These are phyloP conservation scores for Silene coronaria DNA, from an alignment of 179 eudicot species.

Conservation along the genomic window DNA sequence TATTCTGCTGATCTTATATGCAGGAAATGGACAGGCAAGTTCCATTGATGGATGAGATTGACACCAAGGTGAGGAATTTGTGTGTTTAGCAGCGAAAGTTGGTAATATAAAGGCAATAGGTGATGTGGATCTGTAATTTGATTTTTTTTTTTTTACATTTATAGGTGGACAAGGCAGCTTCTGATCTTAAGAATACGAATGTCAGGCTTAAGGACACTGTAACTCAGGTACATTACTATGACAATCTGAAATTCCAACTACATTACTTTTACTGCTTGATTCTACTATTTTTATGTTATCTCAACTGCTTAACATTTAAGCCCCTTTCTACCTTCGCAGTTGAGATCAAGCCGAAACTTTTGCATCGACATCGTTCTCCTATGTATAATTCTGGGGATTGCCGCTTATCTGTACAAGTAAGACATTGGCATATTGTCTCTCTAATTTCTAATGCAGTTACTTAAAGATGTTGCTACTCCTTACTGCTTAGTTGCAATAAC, in stretches of 20 bases:
- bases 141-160: constrained; percentile 4
- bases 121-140: neutral
- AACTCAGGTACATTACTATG: constrained; percentile 63
- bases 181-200: constrained; percentile 93
- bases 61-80: constrained; percentile 56
- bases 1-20: constrained; percentile 17
- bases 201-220: constrained; percentile 93
- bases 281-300: neutral
- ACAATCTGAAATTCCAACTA: neutral
- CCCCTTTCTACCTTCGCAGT: constrained; percentile 38
- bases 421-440: constrained; percentile 17
- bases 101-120: neutral
- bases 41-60: constrained; percentile 99
- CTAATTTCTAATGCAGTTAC: neutral
- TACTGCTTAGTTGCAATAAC: neutral
- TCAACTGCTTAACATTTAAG: neutral
- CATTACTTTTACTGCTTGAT: neutral
- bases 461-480: neutral
- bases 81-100: neutral
- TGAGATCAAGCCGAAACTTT: constrained; percentile 87
- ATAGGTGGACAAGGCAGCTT: constrained; percentile 88
- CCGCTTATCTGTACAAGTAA: constrained; percentile 94
- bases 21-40: constrained; percentile 98
- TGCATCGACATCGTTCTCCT: constrained; percentile 79
- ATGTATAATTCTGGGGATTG: constrained; percentile 88